Base-by-base conservation (phyloP, 2,329 filamentous ascomycete genomes). In the Blastomyces parvus region DNA sequence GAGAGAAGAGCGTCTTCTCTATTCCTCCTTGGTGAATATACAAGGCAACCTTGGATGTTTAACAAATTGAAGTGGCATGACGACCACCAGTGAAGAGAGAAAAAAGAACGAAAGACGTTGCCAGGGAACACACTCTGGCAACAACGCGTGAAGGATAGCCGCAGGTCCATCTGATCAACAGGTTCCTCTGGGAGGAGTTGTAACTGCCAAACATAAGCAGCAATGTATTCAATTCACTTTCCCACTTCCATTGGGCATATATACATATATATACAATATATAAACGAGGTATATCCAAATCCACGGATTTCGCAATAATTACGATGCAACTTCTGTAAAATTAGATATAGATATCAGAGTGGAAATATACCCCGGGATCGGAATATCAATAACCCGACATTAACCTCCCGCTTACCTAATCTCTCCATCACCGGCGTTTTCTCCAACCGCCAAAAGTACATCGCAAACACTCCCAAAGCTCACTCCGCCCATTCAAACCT, bases 341-440 rank as follows among this genome's bases (percentile, higher is more conserved):
- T n/a, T n/a, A n/a, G n/a, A n/a, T n/a, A n/a, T n/a, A n/a, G n/a
- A n/a, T n/a, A n/a, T n/a, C n/a, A n/a, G n/a, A n/a, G n/a, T n/a
- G n/a, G n/a, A n/a, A n/a, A n/a, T n/a, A n/a, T n/a, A 30, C 3
- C 30, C n/a, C 57, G 42, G 40, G 25, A 19, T 25, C 57, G 59
- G 59, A n/a, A 25, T 44, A 53, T 53, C 33, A 48, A 52, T 61
- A 53, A 53, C 44, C 59, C 59, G 59, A 2, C 22, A 2, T 25
- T 19, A 44, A 40, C n/a, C 3, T 17, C 11, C 17, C 8, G 57
- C 57, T 59, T 59, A 59, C 14, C 57, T 59, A 59, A 59, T 27
- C 57, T 6, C 13, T n/a, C 14, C 44, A 61, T 36, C 59, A 50
- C 58, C 42, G 36, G 14, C 36, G 25, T 30, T 30, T 46, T 30